These are phyloP conservation scores for Apiotrichum mycotoxinovorans DNA, from an alignment of 1,284 basidiomycete genomes.

Conservation along the genomic window DNA sequence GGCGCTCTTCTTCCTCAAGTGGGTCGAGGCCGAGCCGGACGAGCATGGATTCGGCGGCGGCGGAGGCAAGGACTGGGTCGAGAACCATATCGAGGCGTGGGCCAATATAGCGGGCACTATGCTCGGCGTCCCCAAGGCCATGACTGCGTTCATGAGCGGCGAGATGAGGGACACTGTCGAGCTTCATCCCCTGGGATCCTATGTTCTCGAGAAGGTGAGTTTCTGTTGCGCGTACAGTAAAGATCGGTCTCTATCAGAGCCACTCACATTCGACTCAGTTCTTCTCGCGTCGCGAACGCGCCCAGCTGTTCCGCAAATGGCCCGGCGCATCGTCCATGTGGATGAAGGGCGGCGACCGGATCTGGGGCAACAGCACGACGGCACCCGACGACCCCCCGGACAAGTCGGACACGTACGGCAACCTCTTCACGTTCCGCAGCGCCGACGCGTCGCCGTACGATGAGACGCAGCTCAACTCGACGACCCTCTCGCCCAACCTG, in stretches of 20 bases:
- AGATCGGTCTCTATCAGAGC: no score
- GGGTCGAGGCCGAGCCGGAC: conserved; percentile 75
- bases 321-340: conserved; percentile 90
- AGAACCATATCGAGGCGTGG: conserved; percentile 76
- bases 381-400: conserved; percentile 65
- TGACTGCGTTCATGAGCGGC: conserved; percentile 89
- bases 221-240: background rate
- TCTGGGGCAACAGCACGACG: conserved; percentile 72
- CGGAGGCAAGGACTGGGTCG: conserved; percentile 87
- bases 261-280: conserved; percentile 50
- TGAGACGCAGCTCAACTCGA: conserved; percentile 41
- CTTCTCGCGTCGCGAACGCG: conserved; percentile 86
- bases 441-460: conserved; percentile 28
- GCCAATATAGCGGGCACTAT: conserved; percentile 85
- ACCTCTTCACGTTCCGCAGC: conserved; percentile 75
- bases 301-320: conserved; percentile 90
- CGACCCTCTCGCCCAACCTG: conserved; percentile 62
- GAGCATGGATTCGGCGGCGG: conserved; percentile 62
- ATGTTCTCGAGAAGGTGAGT: conserved; percentile 54
- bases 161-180: conserved; percentile 97
- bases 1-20: conserved; percentile 62
- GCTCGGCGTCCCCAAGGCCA: conserved; percentile 76
- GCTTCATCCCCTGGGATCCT: conserved; percentile 54
- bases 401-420: conserved; percentile 67
- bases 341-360: conserved; percentile 84